phyloP scores from a whole-genome alignment of 106 monocot species.

The Iris macrosiphon region DNA sequence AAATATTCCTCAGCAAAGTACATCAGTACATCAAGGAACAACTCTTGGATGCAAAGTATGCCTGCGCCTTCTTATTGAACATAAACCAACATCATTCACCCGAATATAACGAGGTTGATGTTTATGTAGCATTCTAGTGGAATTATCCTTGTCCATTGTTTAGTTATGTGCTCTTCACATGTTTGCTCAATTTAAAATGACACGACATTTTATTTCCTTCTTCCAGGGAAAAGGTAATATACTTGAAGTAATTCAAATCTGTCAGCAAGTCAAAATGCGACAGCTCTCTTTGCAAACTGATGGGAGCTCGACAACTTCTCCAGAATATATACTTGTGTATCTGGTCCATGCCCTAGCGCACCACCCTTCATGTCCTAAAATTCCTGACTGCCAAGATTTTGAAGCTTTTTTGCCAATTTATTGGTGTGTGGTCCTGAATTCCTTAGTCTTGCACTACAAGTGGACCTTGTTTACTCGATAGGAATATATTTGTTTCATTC shows the following conservation, averaged over 20 bases:
- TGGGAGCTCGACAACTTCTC: slow-evolving; percentile 32
- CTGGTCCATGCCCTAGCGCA: slow-evolving; percentile 88
- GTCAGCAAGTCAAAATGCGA: slow-evolving; percentile 70
- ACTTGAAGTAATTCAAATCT: slow-evolving; percentile 78
- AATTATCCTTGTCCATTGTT: too few relatives aligned
- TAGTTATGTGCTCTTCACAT: too few relatives aligned
- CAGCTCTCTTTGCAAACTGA: slow-evolving; percentile 77
- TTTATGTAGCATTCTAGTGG: background rate
- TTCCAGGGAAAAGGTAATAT: slow-evolving; percentile 67
- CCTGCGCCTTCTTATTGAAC: slow-evolving; percentile 71
- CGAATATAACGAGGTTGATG: slow-evolving; percentile 62
- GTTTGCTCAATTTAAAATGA: too few relatives aligned
- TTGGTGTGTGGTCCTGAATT: slow-evolving; percentile 38
- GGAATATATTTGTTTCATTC: background rate
- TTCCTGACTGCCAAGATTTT: slow-evolving; percentile 39
- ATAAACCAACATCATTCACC: slow-evolving; percentile 45
- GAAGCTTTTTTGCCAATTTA: slow-evolving; percentile 66
- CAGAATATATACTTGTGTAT: slow-evolving; percentile 83
- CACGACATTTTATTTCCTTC: background rate
- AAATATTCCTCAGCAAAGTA: slow-evolving; percentile 62
- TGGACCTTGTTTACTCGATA: background rate
- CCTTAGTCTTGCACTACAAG: background rate
- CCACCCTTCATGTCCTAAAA: slow-evolving; percentile 66
- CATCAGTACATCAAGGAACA: slow-evolving; percentile 86
- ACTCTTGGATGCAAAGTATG: slow-evolving; percentile 77